These are phyloP conservation scores for Didymella lethalis DNA, from an alignment of 2,329 filamentous ascomycete species.

Conservation along the genomic window DNA sequence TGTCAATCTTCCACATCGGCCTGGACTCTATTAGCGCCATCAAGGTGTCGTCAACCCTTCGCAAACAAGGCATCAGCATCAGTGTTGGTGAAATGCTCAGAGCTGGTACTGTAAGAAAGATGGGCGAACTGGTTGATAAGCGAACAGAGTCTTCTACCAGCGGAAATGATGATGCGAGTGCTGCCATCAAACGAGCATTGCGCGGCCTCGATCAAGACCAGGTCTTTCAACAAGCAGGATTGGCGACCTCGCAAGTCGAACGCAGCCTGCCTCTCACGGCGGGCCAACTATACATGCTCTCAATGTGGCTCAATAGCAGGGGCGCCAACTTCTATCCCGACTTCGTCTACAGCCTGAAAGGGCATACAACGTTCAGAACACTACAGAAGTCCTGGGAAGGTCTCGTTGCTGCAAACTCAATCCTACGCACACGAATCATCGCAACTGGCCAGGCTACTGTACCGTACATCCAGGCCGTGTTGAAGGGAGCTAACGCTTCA, in stretches of 20 bases:
- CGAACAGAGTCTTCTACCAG: constrained; percentile 8
- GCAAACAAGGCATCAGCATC: constrained; percentile 67
- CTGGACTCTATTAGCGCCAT: constrained; percentile 93
- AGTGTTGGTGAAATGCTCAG: constrained; percentile 75
- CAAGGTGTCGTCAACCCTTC: constrained; percentile 77
- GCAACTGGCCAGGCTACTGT: constrained; percentile 56
- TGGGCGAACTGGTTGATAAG: constrained; percentile 58
- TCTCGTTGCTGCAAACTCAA: constrained; percentile 64
- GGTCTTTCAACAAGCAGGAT: constrained; percentile 53
- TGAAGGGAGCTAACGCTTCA: constrained; percentile 52
- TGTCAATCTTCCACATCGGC: constrained; percentile 82
- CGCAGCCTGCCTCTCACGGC: constrained; percentile 72
- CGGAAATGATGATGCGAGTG: constrained; percentile 1
- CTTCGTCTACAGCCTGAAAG: constrained; percentile 68
- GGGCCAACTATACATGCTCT: constrained; percentile 83
- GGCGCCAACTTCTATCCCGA: constrained; percentile 76
- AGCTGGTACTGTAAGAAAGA: constrained; percentile 69
- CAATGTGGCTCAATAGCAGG: constrained; percentile 72
- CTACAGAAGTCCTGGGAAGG: constrained; percentile 68
- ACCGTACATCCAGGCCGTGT: constrained; percentile 71
- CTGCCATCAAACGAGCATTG: constrained; percentile 37
- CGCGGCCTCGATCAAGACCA: constrained; percentile 49
- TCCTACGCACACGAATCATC: constrained; percentile 74
- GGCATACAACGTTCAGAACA: constrained; percentile 46
- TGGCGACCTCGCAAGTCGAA: constrained; percentile 61